Percentiles rank a stretch among this genome's conserved stretches.
Conservation (phyloP, 768 basidiomycete species). For the Ramaria rubella region DNA sequence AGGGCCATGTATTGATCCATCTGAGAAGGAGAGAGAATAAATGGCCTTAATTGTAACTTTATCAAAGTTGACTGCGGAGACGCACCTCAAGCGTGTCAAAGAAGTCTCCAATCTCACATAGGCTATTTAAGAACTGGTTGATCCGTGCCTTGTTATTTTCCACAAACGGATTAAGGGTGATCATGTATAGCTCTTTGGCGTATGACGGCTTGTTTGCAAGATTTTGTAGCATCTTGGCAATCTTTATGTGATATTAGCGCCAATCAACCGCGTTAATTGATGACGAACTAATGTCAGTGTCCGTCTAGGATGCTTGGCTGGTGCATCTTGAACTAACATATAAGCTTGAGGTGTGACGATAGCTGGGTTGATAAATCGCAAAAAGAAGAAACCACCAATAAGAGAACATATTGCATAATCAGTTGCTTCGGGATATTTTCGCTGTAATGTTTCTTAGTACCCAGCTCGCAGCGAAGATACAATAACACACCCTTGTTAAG, state of each 20-base stretch:
- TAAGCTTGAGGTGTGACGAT: slow-evolving; percentile 99
- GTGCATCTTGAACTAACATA: slow-evolving; percentile 97
- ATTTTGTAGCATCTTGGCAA: slow-evolving; percentile 99
- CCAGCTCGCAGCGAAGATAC: background rate
- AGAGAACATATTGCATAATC: slow-evolving; percentile 98
- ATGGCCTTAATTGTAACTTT: background rate
- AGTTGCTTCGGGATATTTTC: slow-evolving; percentile 98
- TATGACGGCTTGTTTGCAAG: slow-evolving; percentile 98
- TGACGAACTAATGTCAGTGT: slow-evolving; percentile 79
- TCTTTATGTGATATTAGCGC: slow-evolving; percentile 44
- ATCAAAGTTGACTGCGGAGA: slow-evolving; percentile 1
- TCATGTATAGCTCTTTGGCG: slow-evolving; percentile 98
- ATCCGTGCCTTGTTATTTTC: slow-evolving; percentile 98
- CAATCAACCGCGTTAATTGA: background rate
- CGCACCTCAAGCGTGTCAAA: slow-evolving; percentile 95
- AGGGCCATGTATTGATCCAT: slow-evolving; percentile 99
- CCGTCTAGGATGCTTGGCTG: slow-evolving; percentile 94
- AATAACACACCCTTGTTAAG: slow-evolving; percentile 71
- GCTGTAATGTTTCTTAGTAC: slow-evolving; percentile 37
- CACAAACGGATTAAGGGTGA: slow-evolving; percentile 95
- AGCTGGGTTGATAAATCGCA: slow-evolving; percentile 98
- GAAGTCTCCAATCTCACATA: slow-evolving; percentile 99
- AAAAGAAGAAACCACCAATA: slow-evolving; percentile 99
- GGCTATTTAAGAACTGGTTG: slow-evolving; percentile 91
- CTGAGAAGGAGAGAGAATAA: slow-evolving; percentile 40